Conservation (phyloP, 1,139 yeast genomes). For the Saccharomyces hybrid region DNA sequence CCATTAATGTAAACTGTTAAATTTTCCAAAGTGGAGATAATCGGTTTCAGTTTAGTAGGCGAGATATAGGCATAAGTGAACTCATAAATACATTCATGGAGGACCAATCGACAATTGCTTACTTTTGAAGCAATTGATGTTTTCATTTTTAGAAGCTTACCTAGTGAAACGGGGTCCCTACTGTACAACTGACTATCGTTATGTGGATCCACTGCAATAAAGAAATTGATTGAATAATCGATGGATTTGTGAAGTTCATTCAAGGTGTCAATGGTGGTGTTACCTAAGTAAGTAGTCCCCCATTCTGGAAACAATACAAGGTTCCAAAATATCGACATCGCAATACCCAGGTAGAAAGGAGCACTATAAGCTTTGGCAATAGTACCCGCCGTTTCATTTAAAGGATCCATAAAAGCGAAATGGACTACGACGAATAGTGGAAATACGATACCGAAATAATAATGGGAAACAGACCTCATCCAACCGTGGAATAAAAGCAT, state of each 20-base stretch:
- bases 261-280: slow-evolving; percentile 35
- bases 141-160: slow-evolving; percentile 30
- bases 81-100: slow-evolving; percentile 43
- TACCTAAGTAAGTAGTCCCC: slow-evolving; percentile 44
- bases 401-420: slow-evolving; percentile 38
- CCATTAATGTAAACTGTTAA: slow-evolving; percentile 36
- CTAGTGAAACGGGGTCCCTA: slow-evolving; percentile 24
- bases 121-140: slow-evolving; percentile 32
- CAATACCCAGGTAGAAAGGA: slow-evolving; percentile 42
- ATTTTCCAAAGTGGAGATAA: slow-evolving; percentile 32
- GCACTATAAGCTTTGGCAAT: slow-evolving; percentile 35
- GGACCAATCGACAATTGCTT: slow-evolving; percentile 34
- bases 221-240: slow-evolving; percentile 36
- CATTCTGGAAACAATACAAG: slow-evolving; percentile 42
- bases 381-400: slow-evolving; percentile 28
- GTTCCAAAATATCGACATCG: slow-evolving; percentile 38
- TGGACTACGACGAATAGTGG: slow-evolving; percentile 43
- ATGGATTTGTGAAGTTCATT: slow-evolving; percentile 37
- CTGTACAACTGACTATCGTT: slow-evolving; percentile 14
- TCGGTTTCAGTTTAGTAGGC: slow-evolving; percentile 37
- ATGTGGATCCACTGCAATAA: slow-evolving; percentile 28
- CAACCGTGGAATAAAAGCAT: slow-evolving; percentile 44
- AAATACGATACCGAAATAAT: slow-evolving; percentile 40
- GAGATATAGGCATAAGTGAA: slow-evolving; percentile 41
- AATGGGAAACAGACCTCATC: slow-evolving; percentile 41